phyloP scores from a whole-genome alignment of 2,329 filamentous ascomycete species.

The Periconia sp. region DNA sequence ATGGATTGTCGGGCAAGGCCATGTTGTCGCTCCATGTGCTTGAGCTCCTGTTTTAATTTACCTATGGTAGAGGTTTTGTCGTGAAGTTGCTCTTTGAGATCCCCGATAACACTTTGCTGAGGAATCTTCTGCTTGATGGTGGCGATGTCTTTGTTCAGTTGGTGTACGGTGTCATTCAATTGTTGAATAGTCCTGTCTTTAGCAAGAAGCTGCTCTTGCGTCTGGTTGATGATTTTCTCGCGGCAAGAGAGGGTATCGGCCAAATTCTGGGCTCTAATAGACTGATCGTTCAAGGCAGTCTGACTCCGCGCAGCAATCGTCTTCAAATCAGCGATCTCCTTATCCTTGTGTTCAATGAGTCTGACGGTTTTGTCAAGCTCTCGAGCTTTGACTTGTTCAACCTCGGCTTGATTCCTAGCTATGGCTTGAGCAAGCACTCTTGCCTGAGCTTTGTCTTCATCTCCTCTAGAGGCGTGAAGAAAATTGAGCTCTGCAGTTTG shows the following conservation, averaged over 20 bases:
- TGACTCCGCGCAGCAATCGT: constrained; percentile 2
- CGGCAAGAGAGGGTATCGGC: constrained; percentile 13
- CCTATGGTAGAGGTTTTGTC: constrained; percentile 28
- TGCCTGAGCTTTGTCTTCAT: constrained; percentile 4
- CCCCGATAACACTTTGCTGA: neutral
- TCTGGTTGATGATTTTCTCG: constrained; percentile 15
- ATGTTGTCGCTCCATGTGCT: constrained; percentile 3
- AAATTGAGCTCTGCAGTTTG: constrained; percentile 13
- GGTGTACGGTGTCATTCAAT: neutral
- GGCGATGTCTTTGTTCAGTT: neutral
- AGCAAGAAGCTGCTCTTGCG: constrained; percentile 16
- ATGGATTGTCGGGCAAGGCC: too few relatives aligned
- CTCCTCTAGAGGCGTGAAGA: constrained; percentile 5
- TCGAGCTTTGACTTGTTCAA: constrained; percentile 9
- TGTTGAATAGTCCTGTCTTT: constrained; percentile 14
- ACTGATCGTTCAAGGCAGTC: constrained; percentile 3
- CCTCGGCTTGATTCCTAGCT: constrained; percentile 5
- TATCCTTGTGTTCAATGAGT: too few relatives aligned
- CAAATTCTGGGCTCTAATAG: constrained; percentile 5
- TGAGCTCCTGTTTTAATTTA: constrained; percentile 24
- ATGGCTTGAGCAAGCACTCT: constrained; percentile 1
- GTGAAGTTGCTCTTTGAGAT: constrained; percentile 11
- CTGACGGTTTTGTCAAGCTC: too few relatives aligned
- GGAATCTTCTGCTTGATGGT: neutral
- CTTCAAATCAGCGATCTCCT: constrained; percentile 8